Base-by-base conservation (phyloP, 139 green algal species). In the Coelastrella sp. region DNA sequence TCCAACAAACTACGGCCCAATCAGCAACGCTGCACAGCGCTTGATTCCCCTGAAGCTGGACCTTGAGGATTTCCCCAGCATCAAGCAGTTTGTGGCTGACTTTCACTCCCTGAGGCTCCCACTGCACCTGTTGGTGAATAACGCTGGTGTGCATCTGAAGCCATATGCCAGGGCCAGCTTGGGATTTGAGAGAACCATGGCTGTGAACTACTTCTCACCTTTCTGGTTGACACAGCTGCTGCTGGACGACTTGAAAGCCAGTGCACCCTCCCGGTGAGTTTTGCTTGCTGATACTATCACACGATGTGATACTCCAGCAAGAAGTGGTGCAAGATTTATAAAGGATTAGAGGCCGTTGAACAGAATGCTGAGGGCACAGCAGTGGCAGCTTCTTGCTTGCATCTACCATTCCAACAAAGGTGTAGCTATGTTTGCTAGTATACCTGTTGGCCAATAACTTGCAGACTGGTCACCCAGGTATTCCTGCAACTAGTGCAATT, bases 161-260 rank as follows among this genome's bases (percentile, higher is more conserved):
- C 48, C 53, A 64, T 64, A 64, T 64, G 53, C 53, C 27, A 34
- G 53, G 21, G 53, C 53, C 30, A 64, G 53, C 53, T 27, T 64
- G 53, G 75, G 75, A 51, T 84, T 84, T 84, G 77, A 84, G 57
- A 48, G 77, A 8, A 84, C 77, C 2, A 84, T 84, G 21, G 75
- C 75, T 23, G 64, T 60, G 21, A 69, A 83, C 35, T 83, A 62
- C 75, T 83, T 83, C 25, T 59, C 48, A 8, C 75, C 60, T 51
- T 68, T 83, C 51, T 83, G 37, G 35, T 51, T 83, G 2, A 83
- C 75, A 8, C 53, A 83, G 51, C 75, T 83, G 50, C 75, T 83
- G 34, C 30, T 83, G 51, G 50, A 69, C 13, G 57, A 83, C 21
- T 37, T 83, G 2, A 83, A 83, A 35, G 75, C 51, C 25, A 57